Evolutionary conservation across 2,329 filamentous ascomycete genomes (phyloP), one percentile per base, ranked within the genome.

Genomic region (Cladosporium sphaerospermum): DNA sequence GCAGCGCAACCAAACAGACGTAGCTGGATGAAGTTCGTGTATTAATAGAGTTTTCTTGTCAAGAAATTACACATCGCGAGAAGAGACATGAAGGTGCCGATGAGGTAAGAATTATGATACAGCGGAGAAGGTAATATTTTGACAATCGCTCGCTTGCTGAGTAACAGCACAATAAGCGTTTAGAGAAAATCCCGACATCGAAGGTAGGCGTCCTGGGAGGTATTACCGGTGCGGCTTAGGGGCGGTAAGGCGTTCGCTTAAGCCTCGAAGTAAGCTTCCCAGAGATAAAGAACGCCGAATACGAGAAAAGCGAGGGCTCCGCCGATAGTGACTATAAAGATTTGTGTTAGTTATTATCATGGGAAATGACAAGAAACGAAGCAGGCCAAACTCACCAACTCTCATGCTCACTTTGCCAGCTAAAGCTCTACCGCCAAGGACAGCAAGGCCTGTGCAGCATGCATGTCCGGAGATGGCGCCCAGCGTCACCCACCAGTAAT

Each of bases 401-500:
- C 89, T 87, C 75, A 99, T 83, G 75, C 92, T 97, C 60, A 99
- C 93, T 68, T 81, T 86, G 32, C 93, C 93, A 40, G 93, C 93
- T 69, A 99, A 88, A 48, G 93, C 92, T 63, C 89, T 81, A 9
- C 93, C 93, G 41, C 93, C 93, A 56, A 99, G 79, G 37, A 99
- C 93, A 40, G 93, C 93, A 18, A 89, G 85, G 44, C 88, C 86
- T 6, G 93, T 97, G 75, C 93, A 99, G 59, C 92, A 82, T 43
- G 82, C 86, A 70, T 99, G 93, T 9, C 93, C 93, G 44, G 82
- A 78, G 34, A 93, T 82, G 1, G 93, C 92, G 54, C 93, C 93
- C 44, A 90, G 77, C 3, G 90, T 96, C 34, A 99, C 93, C 88
- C 90, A 96, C 92, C 92, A 97, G 71, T 97, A 99, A 69, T 99